These are phyloP conservation scores for Daldinia childiae DNA, from an alignment of 495 filamentous ascomycete genomes.

Conservation along the genomic window DNA sequence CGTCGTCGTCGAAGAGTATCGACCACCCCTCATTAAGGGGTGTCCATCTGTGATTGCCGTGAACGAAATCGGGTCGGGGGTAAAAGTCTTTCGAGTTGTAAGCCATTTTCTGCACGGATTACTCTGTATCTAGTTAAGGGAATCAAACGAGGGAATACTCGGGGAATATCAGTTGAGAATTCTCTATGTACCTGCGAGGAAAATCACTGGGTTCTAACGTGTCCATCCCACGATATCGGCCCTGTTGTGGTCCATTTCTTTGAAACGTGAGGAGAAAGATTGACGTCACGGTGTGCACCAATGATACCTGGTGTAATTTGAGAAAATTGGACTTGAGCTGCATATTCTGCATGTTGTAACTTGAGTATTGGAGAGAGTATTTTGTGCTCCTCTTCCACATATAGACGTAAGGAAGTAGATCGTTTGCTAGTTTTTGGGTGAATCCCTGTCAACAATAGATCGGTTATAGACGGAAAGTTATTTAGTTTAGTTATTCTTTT, in stretches of 20 bases:
- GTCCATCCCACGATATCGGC: conserved; percentile 31
- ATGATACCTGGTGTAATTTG: conserved; percentile 21
- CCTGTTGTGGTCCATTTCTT: conserved; percentile 38
- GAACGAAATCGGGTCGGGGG: conserved; percentile 64
- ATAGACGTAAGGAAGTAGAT: neutral
- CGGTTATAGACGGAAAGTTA: neutral
- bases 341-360: conserved; percentile 7
- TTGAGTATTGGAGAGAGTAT: neutral
- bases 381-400: neutral
- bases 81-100: conserved; percentile 47
- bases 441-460: conserved; percentile 4
- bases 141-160: conserved; percentile 8
- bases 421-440: neutral
- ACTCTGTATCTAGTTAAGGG: neutral
- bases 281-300: conserved; percentile 41
- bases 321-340: conserved; percentile 39
- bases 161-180: conserved; percentile 5
- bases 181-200: conserved; percentile 26
- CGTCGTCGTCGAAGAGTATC: conserved; percentile 67
- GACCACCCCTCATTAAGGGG: conserved; percentile 65
- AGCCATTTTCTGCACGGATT: conserved; percentile 30
- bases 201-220: conserved; percentile 16
- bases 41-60: conserved; percentile 59
- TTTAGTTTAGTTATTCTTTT: neutral
- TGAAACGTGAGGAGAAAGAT: conserved; percentile 44